A percentile compares a stretch with the other conserved stretches of the same genome.
Evolutionary conservation across 768 basidiomycete genomes (phyloP).

Genomic region (Russula brevipes): DNA sequence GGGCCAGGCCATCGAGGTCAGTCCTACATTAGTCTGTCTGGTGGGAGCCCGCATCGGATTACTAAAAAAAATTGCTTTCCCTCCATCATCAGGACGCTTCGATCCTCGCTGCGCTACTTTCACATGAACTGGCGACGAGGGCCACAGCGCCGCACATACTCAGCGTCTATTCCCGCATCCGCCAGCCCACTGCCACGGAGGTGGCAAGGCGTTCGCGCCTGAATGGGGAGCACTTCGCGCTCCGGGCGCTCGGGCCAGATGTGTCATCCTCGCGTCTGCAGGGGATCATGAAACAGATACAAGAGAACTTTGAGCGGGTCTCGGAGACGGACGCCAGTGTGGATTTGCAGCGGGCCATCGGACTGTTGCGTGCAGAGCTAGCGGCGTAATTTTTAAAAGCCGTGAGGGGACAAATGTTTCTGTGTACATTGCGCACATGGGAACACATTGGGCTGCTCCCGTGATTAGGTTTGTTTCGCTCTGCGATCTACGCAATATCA

Average conservation of each 20-base stretch:
- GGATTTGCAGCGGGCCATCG: conserved; percentile 3
- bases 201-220: conserved; percentile 29
- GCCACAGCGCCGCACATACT: conserved; percentile 27
- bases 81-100: conserved; percentile 37
- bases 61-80: background rate
- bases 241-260: conserved; percentile 5
- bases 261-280: background rate
- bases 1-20: conserved; percentile 41
- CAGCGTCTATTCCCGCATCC: conserved; percentile 32
- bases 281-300: background rate
- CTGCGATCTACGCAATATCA: background rate
- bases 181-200: conserved; percentile 30
- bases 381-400: background rate
- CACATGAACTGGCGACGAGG: conserved; percentile 35
- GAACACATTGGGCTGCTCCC: background rate
- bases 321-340: conserved; percentile 6
- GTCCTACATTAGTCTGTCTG: conserved; percentile 6
- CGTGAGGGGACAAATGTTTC: too few relatives aligned
- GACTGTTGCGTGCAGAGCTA: background rate
- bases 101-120: conserved; percentile 38
- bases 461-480: background rate
- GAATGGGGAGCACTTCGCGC: conserved; percentile 30
- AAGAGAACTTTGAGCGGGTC: conserved; percentile 18
- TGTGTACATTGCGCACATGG: too few relatives aligned
- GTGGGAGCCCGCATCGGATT: background rate